phyloP scores from a whole-genome alignment of 1,139 yeast species.

The Yamadazyma blattariae region DNA sequence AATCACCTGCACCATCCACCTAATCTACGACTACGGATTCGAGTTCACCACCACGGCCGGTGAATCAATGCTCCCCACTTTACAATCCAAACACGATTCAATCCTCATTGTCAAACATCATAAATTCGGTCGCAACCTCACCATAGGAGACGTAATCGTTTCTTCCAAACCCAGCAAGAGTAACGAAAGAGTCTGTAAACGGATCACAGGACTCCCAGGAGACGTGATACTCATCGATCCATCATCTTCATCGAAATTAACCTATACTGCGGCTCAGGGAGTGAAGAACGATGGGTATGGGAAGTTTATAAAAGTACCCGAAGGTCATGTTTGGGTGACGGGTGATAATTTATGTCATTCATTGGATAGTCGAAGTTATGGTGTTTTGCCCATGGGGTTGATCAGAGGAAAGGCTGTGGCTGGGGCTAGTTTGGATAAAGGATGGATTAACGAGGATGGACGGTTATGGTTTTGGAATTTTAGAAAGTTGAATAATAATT shows the following conservation, averaged over 20 bases:
- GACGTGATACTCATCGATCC: constrained; percentile 83
- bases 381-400: constrained; percentile 82
- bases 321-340: constrained; percentile 96
- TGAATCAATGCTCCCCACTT: constrained; percentile 92
- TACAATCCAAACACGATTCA: constrained; percentile 70
- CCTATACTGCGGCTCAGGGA: constrained; percentile 32
- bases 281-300: constrained; percentile 46
- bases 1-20: constrained; percentile 54
- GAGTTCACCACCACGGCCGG: constrained; percentile 86
- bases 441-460: constrained; percentile 24
- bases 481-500: constrained; percentile 50
- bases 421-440: constrained; percentile 44
- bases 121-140: constrained; percentile 56
- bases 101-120: constrained; percentile 71
- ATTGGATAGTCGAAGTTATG: constrained; percentile 87
- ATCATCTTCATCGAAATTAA: constrained; percentile 53
- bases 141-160: constrained; percentile 85
- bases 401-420: constrained; percentile 88
- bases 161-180: constrained; percentile 92
- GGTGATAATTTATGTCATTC: constrained; percentile 91
- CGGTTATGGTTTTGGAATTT: constrained; percentile 49
- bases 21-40: constrained; percentile 62
- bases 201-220: constrained; percentile 96
- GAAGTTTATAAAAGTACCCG: constrained; percentile 66
- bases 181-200: constrained; percentile 78